Conservation (phyloP, 495 filamentous ascomycete genomes). For the Podospora bellae-mahoneyi region DNA sequence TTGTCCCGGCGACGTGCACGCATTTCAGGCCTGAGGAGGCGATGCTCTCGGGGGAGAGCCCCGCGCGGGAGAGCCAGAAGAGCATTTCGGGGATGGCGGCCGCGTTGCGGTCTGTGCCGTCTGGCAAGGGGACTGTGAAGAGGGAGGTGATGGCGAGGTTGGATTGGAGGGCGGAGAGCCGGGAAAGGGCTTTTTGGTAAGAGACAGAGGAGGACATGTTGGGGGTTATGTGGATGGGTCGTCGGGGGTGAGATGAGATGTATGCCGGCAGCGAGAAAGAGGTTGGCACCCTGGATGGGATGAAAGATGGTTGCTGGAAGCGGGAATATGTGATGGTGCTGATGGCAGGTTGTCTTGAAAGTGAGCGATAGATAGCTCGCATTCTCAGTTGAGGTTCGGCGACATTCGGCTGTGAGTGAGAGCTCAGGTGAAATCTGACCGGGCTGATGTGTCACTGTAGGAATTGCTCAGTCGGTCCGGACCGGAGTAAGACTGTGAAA, state of each 20-base stretch:
- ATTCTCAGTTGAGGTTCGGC: background rate
- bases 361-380: background rate
- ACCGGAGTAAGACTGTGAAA: background rate
- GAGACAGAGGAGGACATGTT: conserved; percentile 17
- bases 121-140: conserved; percentile 32
- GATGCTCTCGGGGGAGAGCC: conserved; percentile 52
- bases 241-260: conserved; percentile 8
- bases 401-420: background rate
- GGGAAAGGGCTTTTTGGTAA: conserved; percentile 41
- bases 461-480: background rate
- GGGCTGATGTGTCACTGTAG: background rate
- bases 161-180: conserved; percentile 70
- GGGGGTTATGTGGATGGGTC: background rate
- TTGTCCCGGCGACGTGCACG: conserved; percentile 62
- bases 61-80: conserved; percentile 71
- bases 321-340: background rate
- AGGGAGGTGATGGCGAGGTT: conserved; percentile 60
- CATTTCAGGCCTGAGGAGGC: conserved; percentile 28
- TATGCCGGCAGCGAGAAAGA: background rate
- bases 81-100: conserved; percentile 82
- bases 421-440: background rate
- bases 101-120: conserved; percentile 56
- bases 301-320: background rate
- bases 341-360: background rate
- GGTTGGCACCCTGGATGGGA: background rate